Percentiles rank a stretch among this genome's conserved stretches.
Conservation (phyloP, 148 eudicot species). For the Diospyros kaki region DNA sequence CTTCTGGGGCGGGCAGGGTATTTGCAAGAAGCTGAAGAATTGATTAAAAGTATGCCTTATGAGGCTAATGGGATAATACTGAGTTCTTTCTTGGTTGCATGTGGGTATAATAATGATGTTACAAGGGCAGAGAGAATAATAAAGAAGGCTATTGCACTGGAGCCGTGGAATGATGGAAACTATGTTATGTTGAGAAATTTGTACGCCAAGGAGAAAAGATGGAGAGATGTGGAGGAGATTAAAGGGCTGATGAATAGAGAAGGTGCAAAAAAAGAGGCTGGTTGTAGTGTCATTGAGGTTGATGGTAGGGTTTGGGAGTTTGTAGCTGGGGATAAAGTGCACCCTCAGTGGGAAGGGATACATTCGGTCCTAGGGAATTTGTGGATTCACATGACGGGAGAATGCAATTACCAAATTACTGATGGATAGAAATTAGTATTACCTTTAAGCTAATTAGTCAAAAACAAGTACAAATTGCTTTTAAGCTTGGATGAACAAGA, state of each 20-base stretch:
- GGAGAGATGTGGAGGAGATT: slow-evolving; percentile 65
- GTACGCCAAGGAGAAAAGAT: slow-evolving; percentile 64
- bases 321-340: slow-evolving; percentile 50
- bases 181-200: slow-evolving; percentile 64
- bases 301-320: slow-evolving; percentile 57
- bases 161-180: slow-evolving; percentile 51
- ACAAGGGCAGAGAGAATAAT: slow-evolving; percentile 57
- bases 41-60: slow-evolving; percentile 66
- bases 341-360: slow-evolving; percentile 40
- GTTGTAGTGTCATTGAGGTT: slow-evolving; percentile 67
- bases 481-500: no score
- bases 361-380: slow-evolving; percentile 27
- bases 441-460: no score
- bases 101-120: slow-evolving; percentile 54
- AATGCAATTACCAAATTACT: background rate
- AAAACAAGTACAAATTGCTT: no score
- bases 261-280: slow-evolving; percentile 75
- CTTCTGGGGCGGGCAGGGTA: slow-evolving; percentile 67
- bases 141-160: slow-evolving; percentile 37
- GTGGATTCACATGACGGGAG: slow-evolving; percentile 43
- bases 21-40: slow-evolving; percentile 71
- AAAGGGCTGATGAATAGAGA: slow-evolving; percentile 46
- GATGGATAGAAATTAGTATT: no score
- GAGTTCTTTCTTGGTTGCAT: slow-evolving; percentile 72
- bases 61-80: slow-evolving; percentile 70